These are phyloP conservation scores for Mycosphaerella arachidis DNA, from an alignment of 2,329 filamentous ascomycete genomes.

Conservation along the genomic window DNA sequence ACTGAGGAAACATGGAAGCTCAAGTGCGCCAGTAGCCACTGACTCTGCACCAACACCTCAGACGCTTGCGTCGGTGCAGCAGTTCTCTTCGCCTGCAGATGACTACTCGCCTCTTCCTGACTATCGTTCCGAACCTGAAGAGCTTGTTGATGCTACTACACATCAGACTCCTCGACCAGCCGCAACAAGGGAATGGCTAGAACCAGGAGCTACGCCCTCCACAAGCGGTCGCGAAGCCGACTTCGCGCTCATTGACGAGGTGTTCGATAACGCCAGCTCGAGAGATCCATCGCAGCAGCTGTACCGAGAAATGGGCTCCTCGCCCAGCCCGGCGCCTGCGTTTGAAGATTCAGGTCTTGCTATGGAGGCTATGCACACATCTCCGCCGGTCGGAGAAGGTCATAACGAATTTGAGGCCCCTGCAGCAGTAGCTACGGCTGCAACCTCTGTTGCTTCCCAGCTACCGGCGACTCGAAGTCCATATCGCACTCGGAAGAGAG, in stretches of 20 bases:
- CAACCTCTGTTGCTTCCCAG: not conserved
- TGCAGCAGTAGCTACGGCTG: not conserved
- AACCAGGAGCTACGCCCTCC: not conserved
- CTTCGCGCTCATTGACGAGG: not conserved
- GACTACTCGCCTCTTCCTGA: not conserved
- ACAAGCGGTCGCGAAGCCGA: not conserved
- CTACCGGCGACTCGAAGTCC: not conserved
- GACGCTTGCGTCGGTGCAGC: not conserved
- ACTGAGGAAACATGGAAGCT: not conserved
- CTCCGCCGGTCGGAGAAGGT: not conserved
- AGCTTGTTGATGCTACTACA: not conserved
- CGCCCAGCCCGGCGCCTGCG: not conserved
- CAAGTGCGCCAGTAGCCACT: not conserved
- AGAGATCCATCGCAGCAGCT: constrained; percentile 1
- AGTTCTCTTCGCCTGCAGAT: not conserved
- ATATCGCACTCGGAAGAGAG: not conserved
- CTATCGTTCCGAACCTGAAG: not conserved
- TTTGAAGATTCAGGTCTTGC: not conserved
- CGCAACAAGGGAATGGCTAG: not conserved
- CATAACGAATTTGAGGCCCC: not conserved
- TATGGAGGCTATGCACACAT: not conserved
- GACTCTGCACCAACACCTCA: constrained; percentile 4
- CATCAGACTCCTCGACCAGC: not conserved
- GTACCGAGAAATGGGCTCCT: constrained; percentile 1
- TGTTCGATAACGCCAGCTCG: not conserved